A percentile compares a stretch with the other conserved stretches of the same genome.
These are phyloP conservation scores for Aspergillus thermomutatus DNA, from an alignment of 2,329 filamentous ascomycete genomes.

Conservation along the genomic window DNA sequence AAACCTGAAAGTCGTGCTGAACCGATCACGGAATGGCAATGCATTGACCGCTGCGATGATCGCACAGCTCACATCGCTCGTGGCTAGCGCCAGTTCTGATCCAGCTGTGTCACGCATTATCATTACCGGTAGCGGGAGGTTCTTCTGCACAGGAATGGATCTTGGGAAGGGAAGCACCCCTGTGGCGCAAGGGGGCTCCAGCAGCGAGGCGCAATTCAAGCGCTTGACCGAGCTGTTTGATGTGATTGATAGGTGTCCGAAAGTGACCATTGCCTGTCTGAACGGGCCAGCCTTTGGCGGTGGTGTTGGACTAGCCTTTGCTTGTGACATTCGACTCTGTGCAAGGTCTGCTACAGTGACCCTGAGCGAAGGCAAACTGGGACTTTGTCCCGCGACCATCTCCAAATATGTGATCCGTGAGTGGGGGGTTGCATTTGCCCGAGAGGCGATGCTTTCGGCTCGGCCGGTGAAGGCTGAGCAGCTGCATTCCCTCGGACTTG, in stretches of 20 bases:
- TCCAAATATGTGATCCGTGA: constrained; percentile 42
- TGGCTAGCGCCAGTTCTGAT: constrained; percentile 18
- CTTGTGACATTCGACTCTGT: constrained; percentile 39
- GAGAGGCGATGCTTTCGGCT: constrained; percentile 40
- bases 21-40: constrained; percentile 40
- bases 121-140: constrained; percentile 36
- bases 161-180: constrained; percentile 22
- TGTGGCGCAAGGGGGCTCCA: constrained; percentile 8
- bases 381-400: constrained; percentile 39
- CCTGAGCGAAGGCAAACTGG: constrained; percentile 42
- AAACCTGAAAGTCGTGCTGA: constrained; percentile 32
- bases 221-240: constrained; percentile 32
- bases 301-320: constrained; percentile 44
- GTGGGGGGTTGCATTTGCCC: constrained; percentile 33
- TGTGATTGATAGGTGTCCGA: constrained; percentile 37
- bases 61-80: neutral
- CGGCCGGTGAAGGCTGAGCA: constrained; percentile 27
- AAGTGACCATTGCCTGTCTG: constrained; percentile 42
- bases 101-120: constrained; percentile 33
- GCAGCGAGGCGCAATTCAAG: constrained; percentile 14
- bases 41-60: constrained; percentile 27
- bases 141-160: constrained; percentile 45
- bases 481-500: constrained; percentile 20
- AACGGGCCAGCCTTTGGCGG: constrained; percentile 46
- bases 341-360: constrained; percentile 20